Base-by-base conservation (phyloP, 2,329 filamentous ascomycete genomes). In the Fusarium sp. region DNA sequence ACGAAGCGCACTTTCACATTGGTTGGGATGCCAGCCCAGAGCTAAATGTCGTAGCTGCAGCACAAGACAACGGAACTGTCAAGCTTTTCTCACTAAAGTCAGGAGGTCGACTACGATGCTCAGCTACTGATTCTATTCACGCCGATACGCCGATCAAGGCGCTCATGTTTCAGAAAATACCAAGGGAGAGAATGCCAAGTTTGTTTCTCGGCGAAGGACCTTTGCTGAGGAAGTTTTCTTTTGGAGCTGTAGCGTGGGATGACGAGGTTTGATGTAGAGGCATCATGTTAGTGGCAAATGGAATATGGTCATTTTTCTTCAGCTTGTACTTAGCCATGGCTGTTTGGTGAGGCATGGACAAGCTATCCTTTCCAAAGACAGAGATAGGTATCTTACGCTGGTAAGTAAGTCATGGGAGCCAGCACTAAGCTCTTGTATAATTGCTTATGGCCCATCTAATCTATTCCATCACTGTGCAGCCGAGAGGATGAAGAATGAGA, bases 1-100 rank as follows among this genome's bases (percentile, higher is more conserved):
- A 90, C 72, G 73, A 75, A 0, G 83, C 83, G 1, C 81, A 83
- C 43, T 75, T 84, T 42, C 75, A 83, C 18, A 80, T 85, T 11
- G 88, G 87, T 1, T 83, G 89, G 68, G 87, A 87, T 53, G 81
- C 85, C 6, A 81, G 84, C 58, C 48, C 76, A 0, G 78, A 80
- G n/a, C 74, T 82, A 9, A 85, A 85, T 14, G 68, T 87, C 24
- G 82, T 87, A 6, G 88, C 87, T 1, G 84, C 87, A 0, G 86
- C 85, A 1, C 85, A 87, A 46, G 84, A 86, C 39, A 80, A 86
- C 48, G 83, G 82, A 13, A 81, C 76, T 0, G 77, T 89, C 0
- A 80, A 72, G 2, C 68, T 89, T 14, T 88, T 87, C 68, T 88
- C 86, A 10, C 72, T 87, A 8, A 70, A 68, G 9, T 84, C 82